These are phyloP conservation scores for Blastocystis sp. DNA, from an alignment of 352 stramenopile species.

Conservation along the genomic window DNA sequence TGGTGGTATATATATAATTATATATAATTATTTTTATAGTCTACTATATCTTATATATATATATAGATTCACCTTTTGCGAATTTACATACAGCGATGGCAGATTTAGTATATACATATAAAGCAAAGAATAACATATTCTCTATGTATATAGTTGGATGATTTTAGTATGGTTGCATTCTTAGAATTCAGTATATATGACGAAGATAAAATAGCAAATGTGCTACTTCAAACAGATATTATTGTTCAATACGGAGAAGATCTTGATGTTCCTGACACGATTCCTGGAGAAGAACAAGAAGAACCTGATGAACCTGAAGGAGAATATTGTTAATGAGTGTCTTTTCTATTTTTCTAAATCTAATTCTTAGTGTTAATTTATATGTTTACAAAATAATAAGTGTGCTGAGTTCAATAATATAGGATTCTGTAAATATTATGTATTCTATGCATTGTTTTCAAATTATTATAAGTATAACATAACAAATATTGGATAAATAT, in stretches of 20 bases:
- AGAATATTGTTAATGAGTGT: too few relatives aligned
- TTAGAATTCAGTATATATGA: constrained; percentile 24
- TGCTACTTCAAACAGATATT: constrained; percentile 29
- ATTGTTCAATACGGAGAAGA: constrained; percentile 35
- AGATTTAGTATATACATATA: not conserved
- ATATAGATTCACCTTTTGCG: constrained; percentile 5
- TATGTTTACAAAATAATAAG: too few relatives aligned
- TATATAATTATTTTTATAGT: too few relatives aligned
- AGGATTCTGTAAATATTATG: too few relatives aligned
- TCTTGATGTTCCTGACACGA: constrained; percentile 20
- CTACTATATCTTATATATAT: too few relatives aligned
- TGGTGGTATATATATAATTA: not conserved
- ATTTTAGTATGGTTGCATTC: constrained; percentile 34
- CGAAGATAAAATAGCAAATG: constrained; percentile 19
- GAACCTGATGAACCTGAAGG: too few relatives aligned
- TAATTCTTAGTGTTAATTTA: too few relatives aligned
- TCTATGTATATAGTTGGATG: constrained; percentile 38
- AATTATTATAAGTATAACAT: too few relatives aligned
- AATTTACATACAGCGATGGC: constrained; percentile 20
- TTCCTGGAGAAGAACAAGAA: constrained; percentile 21
- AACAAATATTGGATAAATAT: too few relatives aligned
- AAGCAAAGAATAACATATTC: not conserved
- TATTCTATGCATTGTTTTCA: too few relatives aligned
- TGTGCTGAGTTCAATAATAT: too few relatives aligned
- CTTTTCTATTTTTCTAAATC: too few relatives aligned